phyloP scores from a whole-genome alignment of 2,329 filamentous ascomycete species.

The Simplicillium sp. region DNA sequence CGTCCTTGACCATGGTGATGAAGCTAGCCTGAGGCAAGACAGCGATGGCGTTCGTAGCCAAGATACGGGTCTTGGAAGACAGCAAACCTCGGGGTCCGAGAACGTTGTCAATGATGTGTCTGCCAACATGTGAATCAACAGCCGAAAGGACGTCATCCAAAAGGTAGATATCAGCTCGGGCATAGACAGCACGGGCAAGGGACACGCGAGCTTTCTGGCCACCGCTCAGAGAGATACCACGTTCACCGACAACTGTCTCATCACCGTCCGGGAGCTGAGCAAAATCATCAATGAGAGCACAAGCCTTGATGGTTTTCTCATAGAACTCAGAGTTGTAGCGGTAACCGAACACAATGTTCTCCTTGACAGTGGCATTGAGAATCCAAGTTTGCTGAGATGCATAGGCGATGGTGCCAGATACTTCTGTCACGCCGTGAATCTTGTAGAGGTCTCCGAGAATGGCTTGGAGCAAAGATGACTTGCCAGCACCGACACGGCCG shows the following conservation, averaged over 20 bases:
- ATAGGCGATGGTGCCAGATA: conserved; percentile 80
- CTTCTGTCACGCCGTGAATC: conserved; percentile 68
- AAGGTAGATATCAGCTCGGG: conserved; percentile 90
- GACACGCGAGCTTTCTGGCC: conserved; percentile 93
- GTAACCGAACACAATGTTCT: conserved; percentile 96
- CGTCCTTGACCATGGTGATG: conserved; percentile 76
- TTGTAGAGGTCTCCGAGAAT: conserved; percentile 92
- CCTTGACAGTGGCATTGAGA: conserved; percentile 93
- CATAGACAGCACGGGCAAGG: conserved; percentile 88
- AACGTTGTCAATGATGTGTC: conserved; percentile 90
- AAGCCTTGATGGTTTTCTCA: conserved; percentile 83
- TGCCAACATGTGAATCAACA: conserved; percentile 95
- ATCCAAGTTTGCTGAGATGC: conserved; percentile 93
- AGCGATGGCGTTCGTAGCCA: conserved; percentile 91
- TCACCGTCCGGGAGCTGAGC: conserved; percentile 88
- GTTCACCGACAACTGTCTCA: conserved; percentile 91
- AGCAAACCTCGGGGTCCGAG: conserved; percentile 78
- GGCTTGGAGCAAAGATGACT: conserved; percentile 83
- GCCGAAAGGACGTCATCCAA: conserved; percentile 92
- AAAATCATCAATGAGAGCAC: conserved; percentile 86
- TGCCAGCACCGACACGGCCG: conserved; percentile 87
- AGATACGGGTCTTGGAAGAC: conserved; percentile 75
- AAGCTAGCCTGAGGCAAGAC: conserved; percentile 84
- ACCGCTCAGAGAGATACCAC: conserved; percentile 90
- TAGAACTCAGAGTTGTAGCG: conserved; percentile 91